Evolutionary conservation across 2,329 filamentous ascomycete genomes (phyloP).

Genomic region (Cercospora janseana): DNA sequence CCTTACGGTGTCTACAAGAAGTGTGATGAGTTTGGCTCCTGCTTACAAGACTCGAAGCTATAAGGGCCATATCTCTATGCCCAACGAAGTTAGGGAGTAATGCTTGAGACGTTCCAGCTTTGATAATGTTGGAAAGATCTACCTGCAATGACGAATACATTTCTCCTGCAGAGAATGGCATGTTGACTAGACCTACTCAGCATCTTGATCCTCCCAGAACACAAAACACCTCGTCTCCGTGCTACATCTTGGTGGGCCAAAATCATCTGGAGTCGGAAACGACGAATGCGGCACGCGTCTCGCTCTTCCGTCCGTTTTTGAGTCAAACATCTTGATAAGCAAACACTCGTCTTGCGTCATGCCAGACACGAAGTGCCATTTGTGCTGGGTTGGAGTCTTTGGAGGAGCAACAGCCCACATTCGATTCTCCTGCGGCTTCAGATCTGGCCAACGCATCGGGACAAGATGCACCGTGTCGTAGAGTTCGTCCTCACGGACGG

Average conservation of each 20-base stretch:
- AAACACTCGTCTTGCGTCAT: constrained; percentile 10
- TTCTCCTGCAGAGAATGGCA: too few relatives aligned
- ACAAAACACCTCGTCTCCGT: constrained; percentile 13
- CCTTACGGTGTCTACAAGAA: too few relatives aligned
- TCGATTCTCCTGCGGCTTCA: background rate
- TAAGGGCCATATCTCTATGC: too few relatives aligned
- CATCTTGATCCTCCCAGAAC: constrained; percentile 13
- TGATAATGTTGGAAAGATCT: too few relatives aligned
- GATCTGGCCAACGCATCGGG: constrained; percentile 9
- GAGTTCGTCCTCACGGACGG: constrained; percentile 13
- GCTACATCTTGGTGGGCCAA: constrained; percentile 9
- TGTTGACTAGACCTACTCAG: background rate
- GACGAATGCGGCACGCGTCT: constrained; percentile 12
- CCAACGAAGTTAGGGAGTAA: too few relatives aligned
- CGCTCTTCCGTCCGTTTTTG: constrained; percentile 6
- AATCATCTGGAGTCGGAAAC: constrained; percentile 10
- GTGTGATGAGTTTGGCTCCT: too few relatives aligned
- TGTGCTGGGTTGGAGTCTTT: constrained; percentile 8
- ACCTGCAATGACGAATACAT: too few relatives aligned
- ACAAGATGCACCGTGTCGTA: constrained; percentile 17
- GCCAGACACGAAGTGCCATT: constrained; percentile 13
- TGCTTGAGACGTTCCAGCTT: too few relatives aligned
- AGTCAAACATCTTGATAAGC: constrained; percentile 15
- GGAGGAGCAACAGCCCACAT: constrained; percentile 9
- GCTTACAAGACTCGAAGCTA: too few relatives aligned